Evolutionary conservation across 176 grass and related monocot species (phyloP), one percentile per base, ranked within the genome.

Genomic region (Aegilops speltoides): DNA sequence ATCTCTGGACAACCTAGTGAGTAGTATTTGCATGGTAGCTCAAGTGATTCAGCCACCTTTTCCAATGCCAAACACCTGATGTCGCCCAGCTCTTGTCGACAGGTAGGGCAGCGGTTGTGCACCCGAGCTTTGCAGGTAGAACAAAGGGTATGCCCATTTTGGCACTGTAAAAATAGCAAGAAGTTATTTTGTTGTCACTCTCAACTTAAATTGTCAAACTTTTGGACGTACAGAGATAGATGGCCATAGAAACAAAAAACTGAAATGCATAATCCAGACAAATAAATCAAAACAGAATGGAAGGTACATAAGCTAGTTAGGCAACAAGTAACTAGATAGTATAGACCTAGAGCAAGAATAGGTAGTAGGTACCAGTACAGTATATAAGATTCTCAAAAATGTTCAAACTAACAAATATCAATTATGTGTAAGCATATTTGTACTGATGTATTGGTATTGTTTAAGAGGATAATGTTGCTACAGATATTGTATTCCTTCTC

Each of bases 71-170:
- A 61, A 71, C 84, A 86, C 11, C 84, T 70, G 48, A 79, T 86
- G 19, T 86, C 84, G 8, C 84, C 84, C 32, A 86, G 76, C 84
- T 86, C 84, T 67, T 79, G 64, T 71, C 48, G 76, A 79, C 84
- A 79, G 48, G 76, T 79, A 86, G 84, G 84, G 32, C 84, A 86
- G 48, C 84, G 64, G 25, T 86, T 86, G 64, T 86, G 84, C 76
- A 86, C 84, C 23, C 50, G 84, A 79, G 84, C 64, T 79, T 86
- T 86, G 76, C 84, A 86, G 48, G 84, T 79, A 7, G 84, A 86
- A 71, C 84, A 86, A 25, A 86, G 11, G 22, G 84, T 86, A 86
- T 86, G 84, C 4, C 84, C 84, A 71, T 86, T 86, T 86, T 79
- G 84, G 33, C 76, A 86, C 84, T 86, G 84, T 24, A 60, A 79